Conservation (phyloP, 2,329 filamentous ascomycete genomes). For the Dryadomyces quercivorus region DNA sequence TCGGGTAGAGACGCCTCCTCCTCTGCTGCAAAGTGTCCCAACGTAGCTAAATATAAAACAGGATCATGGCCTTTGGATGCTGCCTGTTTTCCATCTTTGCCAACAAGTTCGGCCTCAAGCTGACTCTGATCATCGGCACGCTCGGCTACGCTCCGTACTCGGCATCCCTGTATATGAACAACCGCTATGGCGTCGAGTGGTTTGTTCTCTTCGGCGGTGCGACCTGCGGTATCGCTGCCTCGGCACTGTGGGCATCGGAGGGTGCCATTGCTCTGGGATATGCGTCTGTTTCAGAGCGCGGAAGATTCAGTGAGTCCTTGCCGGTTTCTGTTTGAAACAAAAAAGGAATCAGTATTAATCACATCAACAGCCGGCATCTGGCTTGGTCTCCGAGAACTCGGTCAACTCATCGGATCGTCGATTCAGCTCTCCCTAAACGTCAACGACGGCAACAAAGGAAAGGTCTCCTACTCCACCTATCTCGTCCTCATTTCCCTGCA, state of each 20-base stretch:
- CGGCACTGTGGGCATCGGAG: slow-evolving; percentile 24
- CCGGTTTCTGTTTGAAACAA: neutral
- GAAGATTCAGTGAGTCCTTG: slow-evolving; percentile 21
- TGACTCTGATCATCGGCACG: slow-evolving; percentile 27
- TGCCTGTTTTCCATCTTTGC: slow-evolving; percentile 27
- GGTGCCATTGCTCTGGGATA: slow-evolving; percentile 28
- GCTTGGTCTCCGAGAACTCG: slow-evolving; percentile 39
- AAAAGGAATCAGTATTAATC: neutral
- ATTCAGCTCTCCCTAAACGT: slow-evolving; percentile 38
- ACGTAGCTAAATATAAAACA: neutral
- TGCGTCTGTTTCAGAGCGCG: slow-evolving; percentile 30
- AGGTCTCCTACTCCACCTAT: slow-evolving; percentile 30
- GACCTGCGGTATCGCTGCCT: slow-evolving; percentile 26
- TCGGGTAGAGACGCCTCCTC: slow-evolving; percentile 15
- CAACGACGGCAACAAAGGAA: slow-evolving; percentile 27
- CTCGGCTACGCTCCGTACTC: slow-evolving; percentile 31
- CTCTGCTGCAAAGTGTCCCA: too few species aligned
- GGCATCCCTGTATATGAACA: slow-evolving; percentile 30
- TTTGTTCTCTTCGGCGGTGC: slow-evolving; percentile 29
- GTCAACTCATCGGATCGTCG: slow-evolving; percentile 37
- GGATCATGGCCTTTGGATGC: slow-evolving; percentile 33
- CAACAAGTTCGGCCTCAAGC: slow-evolving; percentile 29
- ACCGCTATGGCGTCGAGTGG: slow-evolving; percentile 29
- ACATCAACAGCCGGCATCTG: slow-evolving; percentile 30
- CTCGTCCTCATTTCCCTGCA: slow-evolving; percentile 30